Evolutionary conservation across 2,329 filamentous ascomycete genomes (phyloP), one percentile per base, ranked within the genome.

Genomic region (Sporothrix variecibatus): DNA sequence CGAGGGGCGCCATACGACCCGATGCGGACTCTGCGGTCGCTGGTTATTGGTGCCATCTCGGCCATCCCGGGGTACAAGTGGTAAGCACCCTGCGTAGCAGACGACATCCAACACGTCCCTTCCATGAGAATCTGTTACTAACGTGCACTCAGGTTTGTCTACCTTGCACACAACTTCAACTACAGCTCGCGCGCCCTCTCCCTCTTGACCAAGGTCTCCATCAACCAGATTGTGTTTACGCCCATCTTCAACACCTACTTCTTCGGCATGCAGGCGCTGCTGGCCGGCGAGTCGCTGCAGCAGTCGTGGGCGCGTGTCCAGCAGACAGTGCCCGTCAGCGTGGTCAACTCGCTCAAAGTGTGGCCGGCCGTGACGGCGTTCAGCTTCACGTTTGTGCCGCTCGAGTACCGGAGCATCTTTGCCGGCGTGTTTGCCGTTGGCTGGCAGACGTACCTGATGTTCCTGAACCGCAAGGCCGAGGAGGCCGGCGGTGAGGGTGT

Each of bases 391-490:
- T 96, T 94, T 79, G 85, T 98, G 4, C 89, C 91, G 34, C 85
- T 94, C 67, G 90, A 95, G 79, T 95, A 94, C 82, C 86, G 95
- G 70, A 93, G 90, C 78, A 87, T 97, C 20, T 96, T 97, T 78
- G 90, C 92, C 0, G 94, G 93, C 0, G 84, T 92, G 7, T 88
- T 97, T 77, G 93, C 94, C 0, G 92, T 97, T 71, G 93, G 93
- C 0, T 98, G 95, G 95, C 95, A 97, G 87, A 94, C 94, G 0
- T 98, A 97, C 85, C 80, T 98, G 78, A 93, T 91, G 78, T 93
- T 90, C 82, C 82, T 97, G 79, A 97, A 97, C 79, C 87, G 92
- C 79, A 85, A 85, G 76, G 84, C 65, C 77, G 87, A 89, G 76
- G 84, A 65, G 11, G 72, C 75, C 9, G 58, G 38, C 73, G 73